Evolutionary conservation across 129 eudicot species (phyloP).

Genomic region (Tagetes erecta): DNA sequence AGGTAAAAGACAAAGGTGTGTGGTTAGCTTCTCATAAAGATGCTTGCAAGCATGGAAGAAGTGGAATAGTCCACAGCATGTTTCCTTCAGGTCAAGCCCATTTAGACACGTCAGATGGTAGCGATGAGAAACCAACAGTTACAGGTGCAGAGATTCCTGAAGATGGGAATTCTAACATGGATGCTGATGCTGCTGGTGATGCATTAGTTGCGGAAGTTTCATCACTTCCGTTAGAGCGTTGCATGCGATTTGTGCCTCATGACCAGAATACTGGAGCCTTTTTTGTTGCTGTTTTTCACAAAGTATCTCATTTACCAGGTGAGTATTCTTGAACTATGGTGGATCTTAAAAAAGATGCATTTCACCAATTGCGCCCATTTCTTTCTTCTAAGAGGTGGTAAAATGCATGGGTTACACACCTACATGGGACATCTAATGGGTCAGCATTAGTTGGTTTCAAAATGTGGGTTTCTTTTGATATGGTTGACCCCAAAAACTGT

Average conservation of each 20-base stretch:
- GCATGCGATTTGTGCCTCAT: slow-evolving; percentile 98
- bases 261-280: slow-evolving; percentile 98
- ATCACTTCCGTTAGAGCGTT: slow-evolving; percentile 76
- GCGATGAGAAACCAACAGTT: slow-evolving; percentile 25
- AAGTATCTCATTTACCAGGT: slow-evolving; percentile 79
- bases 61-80: slow-evolving; percentile 73
- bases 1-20: slow-evolving; percentile 83
- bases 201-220: slow-evolving; percentile 67
- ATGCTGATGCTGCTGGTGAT: slow-evolving; percentile 19
- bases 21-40: slow-evolving; percentile 81
- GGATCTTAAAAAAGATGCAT: not conserved
- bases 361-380: not conserved
- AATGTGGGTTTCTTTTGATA: not conserved
- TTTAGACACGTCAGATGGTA: slow-evolving; percentile 41
- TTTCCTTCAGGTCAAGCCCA: slow-evolving; percentile 77
- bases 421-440: not conserved
- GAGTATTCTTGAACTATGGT: slow-evolving; percentile 4
- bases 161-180: slow-evolving; percentile 37
- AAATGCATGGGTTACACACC: not conserved
- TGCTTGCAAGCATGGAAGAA: slow-evolving; percentile 63
- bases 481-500: not conserved
- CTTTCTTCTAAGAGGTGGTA: not conserved
- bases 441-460: not conserved
- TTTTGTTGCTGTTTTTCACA: slow-evolving; percentile 91
- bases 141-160: slow-evolving; percentile 30